A percentile compares a stretch with the other conserved stretches of the same genome.
Conservation (phyloP, 768 basidiomycete species). For the Suillus lakei region DNA sequence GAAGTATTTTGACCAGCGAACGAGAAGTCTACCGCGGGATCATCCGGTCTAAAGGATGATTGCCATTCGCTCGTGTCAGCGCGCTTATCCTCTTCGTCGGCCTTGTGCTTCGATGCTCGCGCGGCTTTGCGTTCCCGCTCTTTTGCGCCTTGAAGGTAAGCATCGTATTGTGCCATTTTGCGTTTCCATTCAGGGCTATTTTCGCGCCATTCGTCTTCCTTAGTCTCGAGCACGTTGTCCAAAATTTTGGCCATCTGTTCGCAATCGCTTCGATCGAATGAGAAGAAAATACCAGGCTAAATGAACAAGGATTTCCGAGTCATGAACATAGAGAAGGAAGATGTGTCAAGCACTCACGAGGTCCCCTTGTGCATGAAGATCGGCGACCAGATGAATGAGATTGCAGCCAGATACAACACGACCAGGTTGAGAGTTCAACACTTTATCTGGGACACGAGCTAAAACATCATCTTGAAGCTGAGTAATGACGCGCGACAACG, state of each 20-base stretch:
- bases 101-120: conserved; percentile 44
- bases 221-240: conserved; percentile 36
- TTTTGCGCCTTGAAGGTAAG: conserved; percentile 51
- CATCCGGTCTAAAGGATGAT: conserved; percentile 57
- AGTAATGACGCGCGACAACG: conserved; percentile 44
- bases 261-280: conserved; percentile 63
- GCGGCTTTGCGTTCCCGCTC: conserved; percentile 51
- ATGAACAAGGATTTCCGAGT: neutral
- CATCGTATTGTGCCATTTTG: conserved; percentile 56
- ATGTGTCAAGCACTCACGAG: conserved; percentile 47
- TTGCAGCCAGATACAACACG: conserved; percentile 41
- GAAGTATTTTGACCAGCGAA: conserved; percentile 51
- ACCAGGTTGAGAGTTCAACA: conserved; percentile 40
- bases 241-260: conserved; percentile 55
- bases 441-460: conserved; percentile 18
- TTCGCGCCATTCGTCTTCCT: conserved; percentile 56
- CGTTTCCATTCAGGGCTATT: conserved; percentile 51
- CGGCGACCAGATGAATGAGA: conserved; percentile 57
- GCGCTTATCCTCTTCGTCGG: conserved; percentile 31
- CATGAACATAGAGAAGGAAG: neutral
- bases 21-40: conserved; percentile 63
- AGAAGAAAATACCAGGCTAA: conserved; percentile 72
- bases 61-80: conserved; percentile 48
- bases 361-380: conserved; percentile 56
- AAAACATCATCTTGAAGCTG: conserved; percentile 46